Base-by-base conservation (phyloP, 352 stramenopile genomes). In the Aphanomyces cochlioides region DNA sequence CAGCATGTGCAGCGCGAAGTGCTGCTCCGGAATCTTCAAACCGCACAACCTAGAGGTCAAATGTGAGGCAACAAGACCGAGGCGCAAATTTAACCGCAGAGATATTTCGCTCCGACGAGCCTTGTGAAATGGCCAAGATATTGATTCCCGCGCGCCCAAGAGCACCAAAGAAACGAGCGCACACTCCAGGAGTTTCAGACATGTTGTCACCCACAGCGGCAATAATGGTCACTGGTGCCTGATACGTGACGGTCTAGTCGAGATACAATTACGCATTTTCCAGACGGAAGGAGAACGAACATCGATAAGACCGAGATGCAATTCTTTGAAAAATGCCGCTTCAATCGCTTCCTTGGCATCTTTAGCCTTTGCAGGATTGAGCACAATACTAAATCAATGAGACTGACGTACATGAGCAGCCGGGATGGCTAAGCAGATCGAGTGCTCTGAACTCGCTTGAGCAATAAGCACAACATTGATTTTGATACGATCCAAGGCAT, bases 401-500 rank as follows among this genome's bases (percentile, higher is more conserved):
- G 34, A 21, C 2, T 47, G 36, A 38, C 63, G 65, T 70, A 70
- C 82, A 48, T 92, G 64, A 56, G 79, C 79, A 76, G 92, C 89
- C 4, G 83, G 81, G 56, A 96, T 94, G n/a, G 92, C 94, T 73
- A 98, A 97, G 57, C 92, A 97, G 73, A 98, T 98, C 72, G 89
- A 97, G 78, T 98, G 91, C 79, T 99, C 96, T 5, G 92, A 98
- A 47, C 83, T 97, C 12, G 90, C 90, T 67, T 96, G 96, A 3
- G 95, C 94, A 75, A 99, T 98, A 0, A 98, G 82, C 17, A 97
- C 87, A 38, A 98, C 92, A 73, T 96, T 97, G 39, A 99, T 85
- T 54, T 96, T 95, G 36, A 95, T 79, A 67, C 79, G 80, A 72
- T 98, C 92, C 3, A 99, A 81, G 10, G 90, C 90, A 13, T 87